A percentile compares a stretch with the other conserved stretches of the same genome.
These are phyloP conservation scores for Talaromyces sp. DNA, from an alignment of 2,329 filamentous ascomycete species.

Conservation along the genomic window DNA sequence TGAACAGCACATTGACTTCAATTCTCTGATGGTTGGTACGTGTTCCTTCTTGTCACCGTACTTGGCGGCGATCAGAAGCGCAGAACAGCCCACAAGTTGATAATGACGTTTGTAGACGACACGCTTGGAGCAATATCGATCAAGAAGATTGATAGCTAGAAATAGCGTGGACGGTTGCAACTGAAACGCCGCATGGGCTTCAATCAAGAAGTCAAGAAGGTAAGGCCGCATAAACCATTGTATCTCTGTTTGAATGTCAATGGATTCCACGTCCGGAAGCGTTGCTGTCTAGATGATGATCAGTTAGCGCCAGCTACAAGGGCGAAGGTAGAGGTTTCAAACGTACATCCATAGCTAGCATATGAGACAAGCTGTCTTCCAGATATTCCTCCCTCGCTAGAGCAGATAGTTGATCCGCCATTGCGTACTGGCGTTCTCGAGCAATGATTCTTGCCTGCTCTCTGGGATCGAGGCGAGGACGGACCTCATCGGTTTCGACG, in stretches of 20 bases:
- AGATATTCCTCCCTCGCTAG: constrained; percentile 84
- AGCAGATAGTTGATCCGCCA: constrained; percentile 82
- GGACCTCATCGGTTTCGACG: constrained; percentile 55
- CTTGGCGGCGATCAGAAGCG: constrained; percentile 93
- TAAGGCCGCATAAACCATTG: constrained; percentile 99
- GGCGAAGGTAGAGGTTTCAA: neutral
- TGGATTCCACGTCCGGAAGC: constrained; percentile 90
- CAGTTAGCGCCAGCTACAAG: neutral
- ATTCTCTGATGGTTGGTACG: constrained; percentile 92
- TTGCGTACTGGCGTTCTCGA: constrained; percentile 76
- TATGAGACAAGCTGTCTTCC: constrained; percentile 89
- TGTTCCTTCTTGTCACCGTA: constrained; percentile 98
- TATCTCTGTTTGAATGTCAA: constrained; percentile 98
- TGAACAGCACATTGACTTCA: constrained; percentile 99
- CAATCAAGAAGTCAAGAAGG: constrained; percentile 94
- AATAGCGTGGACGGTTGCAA: constrained; percentile 92
- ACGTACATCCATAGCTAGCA: constrained; percentile 83
- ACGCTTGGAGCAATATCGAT: constrained; percentile 94
- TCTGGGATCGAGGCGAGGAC: constrained; percentile 58
- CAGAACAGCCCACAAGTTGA: constrained; percentile 92
- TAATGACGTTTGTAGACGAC: constrained; percentile 99
- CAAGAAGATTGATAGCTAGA: constrained; percentile 91
- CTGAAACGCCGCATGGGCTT: constrained; percentile 92
- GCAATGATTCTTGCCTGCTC: constrained; percentile 74
- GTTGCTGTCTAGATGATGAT: constrained; percentile 62